Evolutionary conservation across 2,329 filamentous ascomycete genomes (phyloP).

Genomic region (Eutypa lata): DNA sequence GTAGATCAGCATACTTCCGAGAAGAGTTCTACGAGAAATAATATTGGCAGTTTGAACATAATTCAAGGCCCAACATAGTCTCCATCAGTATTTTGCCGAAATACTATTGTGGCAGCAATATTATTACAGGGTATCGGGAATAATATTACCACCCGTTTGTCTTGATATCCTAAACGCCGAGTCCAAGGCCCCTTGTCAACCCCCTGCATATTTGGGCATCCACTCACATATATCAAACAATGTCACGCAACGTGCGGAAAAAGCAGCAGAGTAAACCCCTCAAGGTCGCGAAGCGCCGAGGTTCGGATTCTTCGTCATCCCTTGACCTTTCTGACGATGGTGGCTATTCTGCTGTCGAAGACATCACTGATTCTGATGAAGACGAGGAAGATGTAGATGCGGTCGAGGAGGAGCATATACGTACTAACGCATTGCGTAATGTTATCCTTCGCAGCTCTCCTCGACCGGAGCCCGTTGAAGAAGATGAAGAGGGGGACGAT

Average conservation of each 20-base stretch:
- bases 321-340: conserved; percentile 62
- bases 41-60: background rate
- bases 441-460: conserved; percentile 41
- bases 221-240: conserved; percentile 28
- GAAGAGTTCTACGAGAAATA: background rate
- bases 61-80: background rate
- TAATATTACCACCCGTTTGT: conserved; percentile 36
- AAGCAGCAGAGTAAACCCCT: conserved; percentile 41
- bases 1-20: no score
- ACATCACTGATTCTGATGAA: conserved; percentile 73
- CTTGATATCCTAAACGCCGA: conserved; percentile 15
- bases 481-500: conserved; percentile 36
- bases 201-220: conserved; percentile 23
- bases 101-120: background rate
- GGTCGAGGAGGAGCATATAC: conserved; percentile 74
- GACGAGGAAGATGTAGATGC: conserved; percentile 76
- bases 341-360: conserved; percentile 73
- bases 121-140: conserved; percentile 7
- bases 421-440: conserved; percentile 42
- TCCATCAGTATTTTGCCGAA: background rate
- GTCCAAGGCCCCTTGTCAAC: conserved; percentile 17
- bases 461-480: conserved; percentile 45
- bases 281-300: conserved; percentile 46
- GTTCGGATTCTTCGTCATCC: conserved; percentile 52
- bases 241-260: conserved; percentile 53